Percentiles rank a stretch among this genome's conserved stretches.
These are phyloP conservation scores for Pseudocercospora musae DNA, from an alignment of 2,329 filamentous ascomycete genomes.

Conservation along the genomic window DNA sequence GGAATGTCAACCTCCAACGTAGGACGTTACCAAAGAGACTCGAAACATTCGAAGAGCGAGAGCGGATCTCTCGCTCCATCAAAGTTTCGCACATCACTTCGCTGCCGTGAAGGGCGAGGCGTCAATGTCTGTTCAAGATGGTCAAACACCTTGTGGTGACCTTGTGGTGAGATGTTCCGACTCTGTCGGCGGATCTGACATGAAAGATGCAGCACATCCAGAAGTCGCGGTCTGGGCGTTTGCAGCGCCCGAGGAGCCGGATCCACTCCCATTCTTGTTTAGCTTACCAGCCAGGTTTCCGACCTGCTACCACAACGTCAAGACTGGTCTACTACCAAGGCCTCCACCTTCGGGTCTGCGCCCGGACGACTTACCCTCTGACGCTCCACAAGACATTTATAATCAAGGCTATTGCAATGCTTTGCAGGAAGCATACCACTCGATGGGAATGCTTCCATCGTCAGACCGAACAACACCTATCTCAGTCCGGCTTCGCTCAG, in stretches of 20 bases:
- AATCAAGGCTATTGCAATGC: slow-evolving; percentile 3
- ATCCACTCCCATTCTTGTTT: slow-evolving; percentile 4
- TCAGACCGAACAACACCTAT: neutral
- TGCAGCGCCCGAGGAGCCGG: slow-evolving; percentile 1
- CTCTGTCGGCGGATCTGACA: neutral
- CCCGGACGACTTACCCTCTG: neutral
- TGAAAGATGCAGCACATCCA: neutral
- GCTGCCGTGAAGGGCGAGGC: neutral
- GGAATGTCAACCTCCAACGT: neutral
- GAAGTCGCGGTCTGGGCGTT: neutral
- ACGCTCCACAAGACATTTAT: neutral
- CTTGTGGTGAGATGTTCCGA: neutral
- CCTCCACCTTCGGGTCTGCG: neutral
- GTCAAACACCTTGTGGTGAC: neutral
- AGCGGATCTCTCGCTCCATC: neutral
- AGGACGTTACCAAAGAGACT: neutral
- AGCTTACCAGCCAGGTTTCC: neutral
- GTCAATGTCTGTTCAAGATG: neutral
- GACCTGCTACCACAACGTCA: neutral
- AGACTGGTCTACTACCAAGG: neutral
- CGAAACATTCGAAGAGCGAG: neutral
- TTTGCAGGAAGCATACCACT: slow-evolving; percentile 6
- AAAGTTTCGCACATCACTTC: neutral
- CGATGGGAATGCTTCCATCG: neutral
- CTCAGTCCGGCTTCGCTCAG: neutral